Evolutionary conservation across 2,329 filamentous ascomycete genomes (phyloP).

Genomic region (Neopestalotiopsis sp.): DNA sequence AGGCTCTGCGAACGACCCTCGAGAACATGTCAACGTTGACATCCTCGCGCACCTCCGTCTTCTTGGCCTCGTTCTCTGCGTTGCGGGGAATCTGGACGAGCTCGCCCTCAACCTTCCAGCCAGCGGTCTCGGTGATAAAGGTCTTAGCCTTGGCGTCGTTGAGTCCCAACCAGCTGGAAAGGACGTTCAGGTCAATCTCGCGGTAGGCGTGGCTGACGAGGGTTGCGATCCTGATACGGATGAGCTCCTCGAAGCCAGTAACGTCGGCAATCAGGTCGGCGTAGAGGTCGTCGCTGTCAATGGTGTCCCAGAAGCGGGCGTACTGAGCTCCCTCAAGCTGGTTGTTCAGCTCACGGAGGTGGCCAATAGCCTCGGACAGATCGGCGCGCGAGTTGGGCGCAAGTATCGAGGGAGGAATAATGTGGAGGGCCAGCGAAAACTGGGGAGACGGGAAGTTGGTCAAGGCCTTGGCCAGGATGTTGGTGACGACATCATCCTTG

Average conservation of each 20-base stretch:
- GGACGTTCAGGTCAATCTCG: slow-evolving; percentile 69
- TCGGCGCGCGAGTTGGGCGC: slow-evolving; percentile 66
- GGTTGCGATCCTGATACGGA: slow-evolving; percentile 87
- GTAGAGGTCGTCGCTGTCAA: slow-evolving; percentile 94
- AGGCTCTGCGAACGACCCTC: slow-evolving; percentile 80
- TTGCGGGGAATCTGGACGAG: slow-evolving; percentile 83
- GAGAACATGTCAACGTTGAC: slow-evolving; percentile 89
- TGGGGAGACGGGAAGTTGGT: slow-evolving; percentile 96
- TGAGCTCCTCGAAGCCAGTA: slow-evolving; percentile 90
- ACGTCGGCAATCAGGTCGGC: slow-evolving; percentile 95
- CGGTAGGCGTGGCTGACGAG: slow-evolving; percentile 83
- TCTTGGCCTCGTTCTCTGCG: slow-evolving; percentile 97
- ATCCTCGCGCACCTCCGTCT: slow-evolving; percentile 92
- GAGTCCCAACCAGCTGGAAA: slow-evolving; percentile 79
- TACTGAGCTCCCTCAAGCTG: slow-evolving; percentile 92
- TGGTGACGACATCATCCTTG: slow-evolving; percentile 96
- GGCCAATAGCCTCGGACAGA: slow-evolving; percentile 87
- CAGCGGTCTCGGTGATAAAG: slow-evolving; percentile 84
- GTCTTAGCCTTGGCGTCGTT: slow-evolving; percentile 71
- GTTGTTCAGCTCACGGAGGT: slow-evolving; percentile 82
- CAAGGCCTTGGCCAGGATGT: slow-evolving; percentile 97
- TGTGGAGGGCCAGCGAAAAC: slow-evolving; percentile 91
- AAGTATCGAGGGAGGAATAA: slow-evolving; percentile 85
- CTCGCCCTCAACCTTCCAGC: slow-evolving; percentile 78
- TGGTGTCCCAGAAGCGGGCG: slow-evolving; percentile 87